Evolutionary conservation across 2,329 filamentous ascomycete species (phyloP).

Genomic region (Trichophyton schoenleinii): DNA sequence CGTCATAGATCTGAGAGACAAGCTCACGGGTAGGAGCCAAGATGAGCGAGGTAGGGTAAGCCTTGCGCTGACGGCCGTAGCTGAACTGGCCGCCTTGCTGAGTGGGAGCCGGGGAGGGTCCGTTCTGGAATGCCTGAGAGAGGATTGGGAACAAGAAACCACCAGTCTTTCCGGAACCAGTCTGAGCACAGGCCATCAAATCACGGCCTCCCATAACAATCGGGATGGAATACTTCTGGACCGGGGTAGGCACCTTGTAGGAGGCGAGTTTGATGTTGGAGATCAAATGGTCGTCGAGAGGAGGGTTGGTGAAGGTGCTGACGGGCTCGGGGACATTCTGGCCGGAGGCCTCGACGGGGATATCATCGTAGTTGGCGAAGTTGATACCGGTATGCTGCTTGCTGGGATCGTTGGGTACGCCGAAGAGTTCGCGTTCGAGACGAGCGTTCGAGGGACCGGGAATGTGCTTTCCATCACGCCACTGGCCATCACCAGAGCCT

Average conservation of each 20-base stretch:
- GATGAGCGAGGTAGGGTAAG: conserved; percentile 90
- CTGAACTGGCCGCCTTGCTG: conserved; percentile 49
- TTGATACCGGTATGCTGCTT: conserved; percentile 99
- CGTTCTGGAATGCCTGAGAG: conserved; percentile 88
- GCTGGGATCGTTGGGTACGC: conserved; percentile 73
- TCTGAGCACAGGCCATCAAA: conserved; percentile 98
- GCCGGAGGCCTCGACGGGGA: conserved; percentile 93
- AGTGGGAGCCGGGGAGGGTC: conserved; percentile 59
- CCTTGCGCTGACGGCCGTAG: conserved; percentile 91
- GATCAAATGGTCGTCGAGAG: conserved; percentile 85
- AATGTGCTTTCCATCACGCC: conserved; percentile 94
- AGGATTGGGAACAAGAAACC: conserved; percentile 98
- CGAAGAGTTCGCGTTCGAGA: conserved; percentile 90
- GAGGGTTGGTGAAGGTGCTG: conserved; percentile 80
- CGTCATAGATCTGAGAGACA: conserved; percentile 96
- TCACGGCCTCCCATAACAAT: conserved; percentile 98
- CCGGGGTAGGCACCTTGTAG: conserved; percentile 91
- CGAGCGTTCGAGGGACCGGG: conserved; percentile 78
- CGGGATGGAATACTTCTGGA: conserved; percentile 98
- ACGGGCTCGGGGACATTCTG: conserved; percentile 87
- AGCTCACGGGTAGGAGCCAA: conserved; percentile 95
- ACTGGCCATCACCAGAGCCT: conserved; percentile 88
- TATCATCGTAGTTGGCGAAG: conserved; percentile 99
- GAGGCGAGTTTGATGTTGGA: conserved; percentile 85
- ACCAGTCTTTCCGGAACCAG: conserved; percentile 98